Base-by-base conservation (phyloP, 768 basidiomycete genomes). In the Cystobasidium ongulense region DNA sequence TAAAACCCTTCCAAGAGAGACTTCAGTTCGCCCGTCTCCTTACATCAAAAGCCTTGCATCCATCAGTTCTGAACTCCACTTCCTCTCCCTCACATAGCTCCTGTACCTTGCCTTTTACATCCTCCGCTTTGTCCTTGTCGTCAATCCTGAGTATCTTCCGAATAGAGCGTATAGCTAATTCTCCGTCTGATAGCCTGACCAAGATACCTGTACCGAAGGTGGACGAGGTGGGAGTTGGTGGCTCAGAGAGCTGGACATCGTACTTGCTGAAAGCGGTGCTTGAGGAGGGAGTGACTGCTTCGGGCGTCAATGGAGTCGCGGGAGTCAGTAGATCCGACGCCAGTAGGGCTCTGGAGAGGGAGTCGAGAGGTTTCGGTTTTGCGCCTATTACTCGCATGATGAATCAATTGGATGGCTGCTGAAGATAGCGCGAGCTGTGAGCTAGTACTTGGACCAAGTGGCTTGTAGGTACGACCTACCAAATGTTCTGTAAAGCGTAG, bases 1-100 rank as follows among this genome's bases (percentile, higher is more conserved):
- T 13, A 46, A 31, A 59, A 59, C 11, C 11, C 29, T 27, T 3
- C 52, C 25, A 59, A 29, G n/a, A n/a, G n/a, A n/a, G n/a, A n/a
- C n/a, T n/a, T 35, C 36, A 64, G 38, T 36, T 64, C 11, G 41
- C 25, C 1, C 65, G 65, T 43, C 68, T 54, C 53, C 53, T 59
- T 25, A 71, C 53, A 39, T 59, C 53, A 36, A 71, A 71, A 31
- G 68, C 68, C 68, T 43, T 54, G 21, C 31, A 39, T 46, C 68
- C 68, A 43, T 71, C 68, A 35, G 53, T 57, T 31, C 54, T 71
- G 68, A 71, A 71, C n/a, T 54, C 50, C n/a, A 71, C 68, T 35
- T 71, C 68, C 13, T 36, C 43, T 3, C 68, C 68, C 68, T 71
- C 68, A 36, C 15, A 31, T 35, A 71, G 54, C 3, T 54, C 53